Base-by-base conservation (phyloP, 208 protist species). In the Novymonas esmeraldas region DNA sequence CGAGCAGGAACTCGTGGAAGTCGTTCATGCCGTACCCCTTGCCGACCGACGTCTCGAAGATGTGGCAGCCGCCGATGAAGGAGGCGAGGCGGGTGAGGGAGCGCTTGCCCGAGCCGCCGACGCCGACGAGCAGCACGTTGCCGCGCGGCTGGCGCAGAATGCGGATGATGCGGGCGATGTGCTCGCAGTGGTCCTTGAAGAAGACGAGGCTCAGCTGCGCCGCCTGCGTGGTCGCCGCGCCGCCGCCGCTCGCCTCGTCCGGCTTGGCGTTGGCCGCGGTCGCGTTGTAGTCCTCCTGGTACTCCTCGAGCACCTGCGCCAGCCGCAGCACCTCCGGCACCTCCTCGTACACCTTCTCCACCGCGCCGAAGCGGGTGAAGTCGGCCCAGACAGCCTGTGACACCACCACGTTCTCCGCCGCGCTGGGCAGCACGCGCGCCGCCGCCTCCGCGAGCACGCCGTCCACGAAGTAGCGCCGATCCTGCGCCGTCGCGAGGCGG, bases 71-170 rank as follows among this genome's bases (percentile, higher is more conserved):
- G 3, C 87, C 78, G 34, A 99, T 92, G 78, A 75, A 93, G 13
- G 93, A 73, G 38, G 96, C 97, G 31, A 99, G 80, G 18, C 97
- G 93, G 22, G 97, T 98, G 29, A 99, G 84, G 20, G 95, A 98
- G 26, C 97, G 98, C 83, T 98, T 98, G 46, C 98, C 98, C 6
- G 87, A 97, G 50, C 98, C 98, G 52, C 97, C 97, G 24, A 99
- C 97, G 54, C 98, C 98, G 14, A 99, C 96, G 2, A 99, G 88
- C 28, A 99, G 92, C 11, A 94, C 92, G 77, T 99, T 98, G 70
- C 98, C 97, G 31, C 97, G 93, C 39, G 98, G 97, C 84, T 99
- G 97, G 5, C 98, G 90, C 11, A 99, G 73, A 64, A 99, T 91
- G 39, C 98, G 92, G 24, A 95, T 93, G 61, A 99, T 98, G 58